Percentiles rank a stretch among this genome's conserved stretches.
Conservation (phyloP, 2,329 filamentous ascomycete genomes). For the Pseudogymnoascus sp. region DNA sequence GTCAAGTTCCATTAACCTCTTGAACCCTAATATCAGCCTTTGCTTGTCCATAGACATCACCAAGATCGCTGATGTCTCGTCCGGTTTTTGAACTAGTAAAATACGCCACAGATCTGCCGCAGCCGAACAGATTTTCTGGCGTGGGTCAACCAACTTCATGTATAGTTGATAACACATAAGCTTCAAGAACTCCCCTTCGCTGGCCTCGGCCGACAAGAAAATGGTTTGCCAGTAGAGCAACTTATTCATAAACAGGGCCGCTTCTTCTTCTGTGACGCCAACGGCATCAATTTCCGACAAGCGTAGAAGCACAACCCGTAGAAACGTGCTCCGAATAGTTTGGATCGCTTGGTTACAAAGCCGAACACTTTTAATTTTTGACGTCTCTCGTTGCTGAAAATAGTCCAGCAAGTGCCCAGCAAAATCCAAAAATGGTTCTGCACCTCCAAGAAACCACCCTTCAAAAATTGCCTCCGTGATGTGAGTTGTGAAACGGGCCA, state of each 20-base stretch:
- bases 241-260: conserved; percentile 68
- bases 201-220: conserved; percentile 67
- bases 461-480: conserved; percentile 88
- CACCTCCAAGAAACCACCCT: conserved; percentile 90
- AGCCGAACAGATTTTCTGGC: conserved; percentile 59
- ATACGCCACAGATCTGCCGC: conserved; percentile 86
- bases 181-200: conserved; percentile 73
- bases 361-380: conserved; percentile 76
- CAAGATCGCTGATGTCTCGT: conserved; percentile 68
- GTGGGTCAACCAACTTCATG: conserved; percentile 68
- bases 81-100: conserved; percentile 84
- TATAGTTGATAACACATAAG: conserved; percentile 92
- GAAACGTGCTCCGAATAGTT: conserved; percentile 66
- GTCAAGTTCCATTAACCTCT: conserved; percentile 77
- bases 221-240: conserved; percentile 95
- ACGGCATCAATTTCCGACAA: conserved; percentile 74
- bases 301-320: conserved; percentile 69
- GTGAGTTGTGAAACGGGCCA: conserved; percentile 72
- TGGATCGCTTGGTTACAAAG: conserved; percentile 78
- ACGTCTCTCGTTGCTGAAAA: conserved; percentile 75
- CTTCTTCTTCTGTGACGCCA: conserved; percentile 50
- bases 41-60: conserved; percentile 63
- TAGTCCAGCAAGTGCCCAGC: conserved; percentile 79
- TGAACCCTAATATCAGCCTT: conserved; percentile 66
- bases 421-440: conserved; percentile 76